These are phyloP conservation scores for Kurtzmaniella quercitrusa DNA, from an alignment of 1,139 yeast species.

Conservation along the genomic window DNA sequence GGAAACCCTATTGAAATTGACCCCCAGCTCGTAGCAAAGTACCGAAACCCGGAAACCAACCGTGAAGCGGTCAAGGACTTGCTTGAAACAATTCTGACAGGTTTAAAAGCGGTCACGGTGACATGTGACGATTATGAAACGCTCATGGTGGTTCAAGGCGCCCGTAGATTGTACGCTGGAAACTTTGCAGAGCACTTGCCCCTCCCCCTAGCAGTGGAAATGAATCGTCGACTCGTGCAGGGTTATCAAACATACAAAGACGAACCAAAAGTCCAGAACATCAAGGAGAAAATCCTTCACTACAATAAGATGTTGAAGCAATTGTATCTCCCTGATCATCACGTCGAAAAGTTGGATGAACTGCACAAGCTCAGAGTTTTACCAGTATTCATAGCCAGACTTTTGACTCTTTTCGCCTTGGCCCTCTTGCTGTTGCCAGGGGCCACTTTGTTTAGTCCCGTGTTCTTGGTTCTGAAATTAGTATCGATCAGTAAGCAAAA, in stretches of 20 bases:
- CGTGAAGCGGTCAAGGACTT: slow-evolving; percentile 71
- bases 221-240: slow-evolving; percentile 76
- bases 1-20: slow-evolving; percentile 82
- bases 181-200: slow-evolving; percentile 67
- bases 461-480: slow-evolving; percentile 69
- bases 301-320: slow-evolving; percentile 67
- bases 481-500: slow-evolving; percentile 70
- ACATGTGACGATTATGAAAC: slow-evolving; percentile 92
- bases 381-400: slow-evolving; percentile 48
- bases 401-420: slow-evolving; percentile 50
- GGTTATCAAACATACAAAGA: slow-evolving; percentile 76
- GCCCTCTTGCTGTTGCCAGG: slow-evolving; percentile 78
- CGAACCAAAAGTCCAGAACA: slow-evolving; percentile 59
- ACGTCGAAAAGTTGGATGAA: slow-evolving; percentile 65
- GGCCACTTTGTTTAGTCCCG: slow-evolving; percentile 76
- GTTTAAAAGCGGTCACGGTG: slow-evolving; percentile 84
- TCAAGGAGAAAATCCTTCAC: slow-evolving; percentile 56
- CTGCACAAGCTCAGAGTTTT: slow-evolving; percentile 41
- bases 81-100: slow-evolving; percentile 66
- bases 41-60: slow-evolving; percentile 51
- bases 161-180: slow-evolving; percentile 82
- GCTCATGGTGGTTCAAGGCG: slow-evolving; percentile 88
- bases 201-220: slow-evolving; percentile 77
- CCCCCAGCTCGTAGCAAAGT: slow-evolving; percentile 58
- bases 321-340: slow-evolving; percentile 83